Evolutionary conservation across 2,329 filamentous ascomycete species (phyloP).

Genomic region (Talaromyces marneffei): DNA sequence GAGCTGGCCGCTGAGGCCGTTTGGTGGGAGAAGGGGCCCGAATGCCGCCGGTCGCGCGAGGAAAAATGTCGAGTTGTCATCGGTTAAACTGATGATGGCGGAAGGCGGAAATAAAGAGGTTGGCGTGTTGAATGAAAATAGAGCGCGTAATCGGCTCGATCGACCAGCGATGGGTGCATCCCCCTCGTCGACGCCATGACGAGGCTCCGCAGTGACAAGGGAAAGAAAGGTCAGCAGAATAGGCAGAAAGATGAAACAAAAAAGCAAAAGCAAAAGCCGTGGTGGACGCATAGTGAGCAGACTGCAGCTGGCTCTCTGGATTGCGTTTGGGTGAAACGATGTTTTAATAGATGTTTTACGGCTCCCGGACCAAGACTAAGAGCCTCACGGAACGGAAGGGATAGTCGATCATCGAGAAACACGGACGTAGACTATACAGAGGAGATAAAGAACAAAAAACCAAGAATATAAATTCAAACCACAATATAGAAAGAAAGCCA

Average conservation of each 20-base stretch:
- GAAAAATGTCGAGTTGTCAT: constrained; percentile 98
- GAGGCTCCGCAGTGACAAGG: constrained; percentile 36
- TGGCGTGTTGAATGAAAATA: constrained; percentile 68
- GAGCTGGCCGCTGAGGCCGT: constrained; percentile 78
- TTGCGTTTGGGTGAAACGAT: not conserved
- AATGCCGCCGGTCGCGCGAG: constrained; percentile 89
- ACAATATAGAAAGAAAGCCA: not conserved
- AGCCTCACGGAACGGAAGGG: constrained; percentile 24
- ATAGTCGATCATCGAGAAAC: constrained; percentile 31
- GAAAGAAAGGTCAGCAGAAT: constrained; percentile 45
- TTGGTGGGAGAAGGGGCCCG: constrained; percentile 68
- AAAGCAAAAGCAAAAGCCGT: constrained; percentile 42
- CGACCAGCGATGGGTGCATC: constrained; percentile 32
- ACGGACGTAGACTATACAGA: constrained; percentile 3
- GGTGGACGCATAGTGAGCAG: constrained; percentile 41
- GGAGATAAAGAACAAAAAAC: constrained; percentile 7
- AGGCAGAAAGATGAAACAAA: constrained; percentile 44
- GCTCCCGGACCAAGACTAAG: constrained; percentile 29
- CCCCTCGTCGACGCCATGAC: constrained; percentile 30
- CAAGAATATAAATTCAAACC: constrained; percentile 7
- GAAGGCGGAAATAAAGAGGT: constrained; percentile 91
- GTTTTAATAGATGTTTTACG: constrained; percentile 5
- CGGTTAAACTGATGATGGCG: constrained; percentile 89
- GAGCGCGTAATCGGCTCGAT: constrained; percentile 47
- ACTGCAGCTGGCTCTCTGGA: not conserved